Percentiles rank a stretch among this genome's conserved stretches.
Conservation (phyloP, 2,329 filamentous ascomycete genomes). For the Claviceps quebecensis region DNA sequence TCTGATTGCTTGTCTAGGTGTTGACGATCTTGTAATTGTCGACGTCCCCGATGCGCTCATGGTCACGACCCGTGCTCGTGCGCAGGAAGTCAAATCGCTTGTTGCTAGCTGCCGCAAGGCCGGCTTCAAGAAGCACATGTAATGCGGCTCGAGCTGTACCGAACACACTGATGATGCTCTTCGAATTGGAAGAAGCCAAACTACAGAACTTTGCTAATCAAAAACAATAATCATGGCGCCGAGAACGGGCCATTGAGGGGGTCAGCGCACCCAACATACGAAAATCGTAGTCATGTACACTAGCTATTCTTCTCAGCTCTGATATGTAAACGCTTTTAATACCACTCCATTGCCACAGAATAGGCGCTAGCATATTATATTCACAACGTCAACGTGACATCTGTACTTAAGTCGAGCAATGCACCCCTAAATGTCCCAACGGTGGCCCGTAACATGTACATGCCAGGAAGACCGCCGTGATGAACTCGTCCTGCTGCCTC, state of each 20-base stretch:
- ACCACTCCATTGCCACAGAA: not conserved
- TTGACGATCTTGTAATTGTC: slow-evolving; percentile 15
- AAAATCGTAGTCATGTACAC: not conserved
- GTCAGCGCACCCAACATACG: not conserved
- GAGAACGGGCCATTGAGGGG: not conserved
- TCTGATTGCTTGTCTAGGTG: slow-evolving; percentile 13
- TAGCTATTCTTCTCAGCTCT: not conserved
- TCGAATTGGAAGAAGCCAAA: too few species aligned
- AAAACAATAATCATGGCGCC: not conserved
- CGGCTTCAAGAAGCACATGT: slow-evolving; percentile 12
- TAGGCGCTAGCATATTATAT: too few species aligned
- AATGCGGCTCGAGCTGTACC: not conserved
- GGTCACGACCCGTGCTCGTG: slow-evolving; percentile 14
- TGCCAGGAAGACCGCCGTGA: too few species aligned
- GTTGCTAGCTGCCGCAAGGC: slow-evolving; percentile 14
- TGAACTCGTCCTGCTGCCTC: too few species aligned
- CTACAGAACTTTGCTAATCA: not conserved
- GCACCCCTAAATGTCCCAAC: too few species aligned
- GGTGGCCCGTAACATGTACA: too few species aligned
- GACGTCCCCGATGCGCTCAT: slow-evolving; percentile 15
- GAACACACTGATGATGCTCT: not conserved
- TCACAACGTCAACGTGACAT: too few species aligned
- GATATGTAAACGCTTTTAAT: not conserved
- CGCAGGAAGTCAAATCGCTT: slow-evolving; percentile 15
- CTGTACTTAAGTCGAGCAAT: too few species aligned